These are phyloP conservation scores for Bassia scoparia DNA, from an alignment of 148 eudicot genomes.

Conservation along the genomic window DNA sequence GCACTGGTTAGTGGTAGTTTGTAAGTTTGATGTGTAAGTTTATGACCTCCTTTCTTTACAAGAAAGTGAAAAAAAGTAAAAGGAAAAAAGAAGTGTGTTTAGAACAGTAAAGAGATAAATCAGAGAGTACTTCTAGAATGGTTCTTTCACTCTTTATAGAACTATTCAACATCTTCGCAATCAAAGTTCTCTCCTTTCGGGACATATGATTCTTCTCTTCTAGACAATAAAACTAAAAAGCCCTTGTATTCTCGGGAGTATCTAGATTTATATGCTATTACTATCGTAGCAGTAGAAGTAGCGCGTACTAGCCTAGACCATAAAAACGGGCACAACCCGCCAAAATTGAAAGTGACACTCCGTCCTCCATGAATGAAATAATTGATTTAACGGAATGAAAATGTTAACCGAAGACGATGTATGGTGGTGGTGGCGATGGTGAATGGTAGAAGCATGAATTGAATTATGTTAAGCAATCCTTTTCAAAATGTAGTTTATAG, in stretches of 20 bases:
- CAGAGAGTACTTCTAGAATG: neutral
- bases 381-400: neutral
- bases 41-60: neutral
- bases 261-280: no score
- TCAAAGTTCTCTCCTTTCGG: neutral
- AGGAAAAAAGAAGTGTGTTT: neutral
- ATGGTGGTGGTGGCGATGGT: neutral
- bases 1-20: slow-evolving; percentile 1
- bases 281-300: no score
- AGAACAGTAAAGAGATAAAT: neutral
- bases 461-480: neutral
- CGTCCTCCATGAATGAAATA: no score
- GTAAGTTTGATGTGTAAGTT: slow-evolving; percentile 5
- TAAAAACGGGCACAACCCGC: neutral
- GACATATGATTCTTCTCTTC: neutral
- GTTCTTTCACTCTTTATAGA: neutral
- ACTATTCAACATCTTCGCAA: neutral
- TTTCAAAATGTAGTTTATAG: no score
- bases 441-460: neutral
- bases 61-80: neutral
- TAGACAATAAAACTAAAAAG: slow-evolving; percentile 1
- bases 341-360: neutral
- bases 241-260: no score
- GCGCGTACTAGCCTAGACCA: no score
- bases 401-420: neutral